Evolutionary conservation across 345 rosid species (phyloP), one percentile per base, ranked within the genome.

Genomic region (Euclidium syriacum): DNA sequence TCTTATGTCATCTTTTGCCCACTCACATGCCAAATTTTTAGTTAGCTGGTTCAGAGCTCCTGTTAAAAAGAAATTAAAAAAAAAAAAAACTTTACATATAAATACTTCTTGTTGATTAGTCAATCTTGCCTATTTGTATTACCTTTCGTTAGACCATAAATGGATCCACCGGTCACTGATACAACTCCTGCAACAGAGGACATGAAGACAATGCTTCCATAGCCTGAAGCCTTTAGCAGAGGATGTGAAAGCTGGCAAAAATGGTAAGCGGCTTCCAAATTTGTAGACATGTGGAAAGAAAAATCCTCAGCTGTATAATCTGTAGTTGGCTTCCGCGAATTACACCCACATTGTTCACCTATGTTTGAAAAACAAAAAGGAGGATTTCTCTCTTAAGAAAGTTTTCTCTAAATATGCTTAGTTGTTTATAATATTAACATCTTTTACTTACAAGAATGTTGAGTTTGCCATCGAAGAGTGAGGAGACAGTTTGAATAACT

Each of bases 1-100:
- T 70, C 90, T 75, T 71, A 85, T 80, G 29, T 64, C 75, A 52
- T 83, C 86, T 10, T 60, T 79, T 10, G 86, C 90, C 88, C 96
- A 83, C 59, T 85, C 94, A 43, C 90, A 85, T 24, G 90, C 86
- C 64, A 83, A 70, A 43, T 77, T 73, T 65, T 41, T 81, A 1
- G 84, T 66, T 24, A 85, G 65, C 47, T 79, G 88, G 35, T 69
- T 78, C 32, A 79, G 29, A 6, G 90, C 90, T 46, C 82, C 71
- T 67, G 57, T 10, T 29, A 6, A 27, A 11, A 39, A 29, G 33
- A 6, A 6, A 27, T n/a, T n/a, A 58, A 54, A 27, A 54, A 39
- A 36, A 57, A 41, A 11, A 58, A 10, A 25, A 57, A 26, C 11
- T 0, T 11, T 20, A n/a, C n/a, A n/a, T n/a, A n/a, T n/a, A n/a